A percentile compares a stretch with the other conserved stretches of the same genome.
Conservation (phyloP, 371 early-diverging fungal species). For the Apophysomyces sp. region DNA sequence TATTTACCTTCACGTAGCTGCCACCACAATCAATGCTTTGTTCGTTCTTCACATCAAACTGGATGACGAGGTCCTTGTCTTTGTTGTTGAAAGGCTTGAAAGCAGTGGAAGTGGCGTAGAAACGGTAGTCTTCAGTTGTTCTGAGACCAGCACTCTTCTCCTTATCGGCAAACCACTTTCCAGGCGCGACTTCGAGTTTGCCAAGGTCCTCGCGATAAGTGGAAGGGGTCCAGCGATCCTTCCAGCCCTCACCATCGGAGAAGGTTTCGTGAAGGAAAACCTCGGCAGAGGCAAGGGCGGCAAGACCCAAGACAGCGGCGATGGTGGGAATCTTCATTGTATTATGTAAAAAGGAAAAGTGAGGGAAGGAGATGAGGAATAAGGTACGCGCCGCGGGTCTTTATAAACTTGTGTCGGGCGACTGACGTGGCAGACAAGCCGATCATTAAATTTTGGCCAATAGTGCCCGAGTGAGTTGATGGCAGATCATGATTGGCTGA, state of each 20-base stretch:
- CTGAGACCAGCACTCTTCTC: constrained; percentile 69
- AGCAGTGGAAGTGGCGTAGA: constrained; percentile 83
- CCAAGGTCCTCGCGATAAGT: constrained; percentile 74
- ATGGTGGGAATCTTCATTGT: constrained; percentile 60
- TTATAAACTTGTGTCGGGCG: neutral
- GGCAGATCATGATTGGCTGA: neutral
- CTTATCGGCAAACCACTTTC: constrained; percentile 81
- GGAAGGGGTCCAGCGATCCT: constrained; percentile 78
- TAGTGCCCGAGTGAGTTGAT: neutral
- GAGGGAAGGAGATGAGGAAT: constrained; percentile 4
- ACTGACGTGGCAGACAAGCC: constrained; percentile 1
- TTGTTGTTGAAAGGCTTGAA: constrained; percentile 74
- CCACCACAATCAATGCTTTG: constrained; percentile 95
- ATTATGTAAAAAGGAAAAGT: constrained; percentile 4
- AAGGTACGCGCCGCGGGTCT: neutral
- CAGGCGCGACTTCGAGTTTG: constrained; percentile 68
- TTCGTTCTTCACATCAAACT: constrained; percentile 96
- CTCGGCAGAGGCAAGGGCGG: constrained; percentile 67
- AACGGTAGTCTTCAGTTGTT: constrained; percentile 81
- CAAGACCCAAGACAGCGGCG: constrained; percentile 61
- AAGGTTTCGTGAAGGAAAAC: constrained; percentile 90
- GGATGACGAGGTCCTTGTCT: constrained; percentile 83
- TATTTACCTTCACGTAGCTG: constrained; percentile 91
- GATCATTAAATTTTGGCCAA: neutral
- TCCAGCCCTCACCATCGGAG: constrained; percentile 61